Evolutionary conservation across 139 green algal genomes (phyloP), one percentile per base, ranked within the genome.

Genomic region (Trebouxia sp.): DNA sequence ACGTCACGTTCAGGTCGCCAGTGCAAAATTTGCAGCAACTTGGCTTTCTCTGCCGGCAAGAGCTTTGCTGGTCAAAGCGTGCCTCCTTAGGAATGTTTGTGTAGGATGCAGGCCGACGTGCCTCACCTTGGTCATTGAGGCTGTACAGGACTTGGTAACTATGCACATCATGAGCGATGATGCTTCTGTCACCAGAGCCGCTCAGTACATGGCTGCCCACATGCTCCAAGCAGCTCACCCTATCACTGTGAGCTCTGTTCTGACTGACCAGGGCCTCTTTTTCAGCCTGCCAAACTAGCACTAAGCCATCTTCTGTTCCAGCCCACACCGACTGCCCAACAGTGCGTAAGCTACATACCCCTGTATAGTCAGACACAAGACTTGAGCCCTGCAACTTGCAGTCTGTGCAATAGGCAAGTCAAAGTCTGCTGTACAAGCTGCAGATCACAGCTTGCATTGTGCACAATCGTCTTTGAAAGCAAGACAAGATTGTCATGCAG

Each of bases 191-290:
- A 0, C 82, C 79, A 12, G 80, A 87, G 28, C 87, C 87, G 39
- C 85, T 91, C 87, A 83, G 89, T 39, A 90, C 87, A 78, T 89
- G 84, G 24, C 55, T 82, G 37, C 78, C 87, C 50, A 86, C 81
- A 7, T 22, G 30, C n/a, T 66, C 74, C 58, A 91, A 75, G 26
- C 84, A 74, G 78, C 85, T 83, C 66, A 91, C 87, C 0, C 82
- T 83, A 10, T 85, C 85, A 8, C 47, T 32, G 76, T 91, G 87
- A 10, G 81, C 56, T 65, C 80, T 80, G 37, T 6, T 45, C 32
- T 75, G 38, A 53, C 28, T 51, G 20, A 85, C 42, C 30, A 82
- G 28, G 6, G 32, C n/a, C 43, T 66, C 55, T 80, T 42, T 38
- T 22, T 14, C 26, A 32, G 43, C 41, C 14, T 69, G 30, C 81